Evolutionary conservation across 2,329 filamentous ascomycete species (phyloP).

Genomic region (Canariomyces notabilis): DNA sequence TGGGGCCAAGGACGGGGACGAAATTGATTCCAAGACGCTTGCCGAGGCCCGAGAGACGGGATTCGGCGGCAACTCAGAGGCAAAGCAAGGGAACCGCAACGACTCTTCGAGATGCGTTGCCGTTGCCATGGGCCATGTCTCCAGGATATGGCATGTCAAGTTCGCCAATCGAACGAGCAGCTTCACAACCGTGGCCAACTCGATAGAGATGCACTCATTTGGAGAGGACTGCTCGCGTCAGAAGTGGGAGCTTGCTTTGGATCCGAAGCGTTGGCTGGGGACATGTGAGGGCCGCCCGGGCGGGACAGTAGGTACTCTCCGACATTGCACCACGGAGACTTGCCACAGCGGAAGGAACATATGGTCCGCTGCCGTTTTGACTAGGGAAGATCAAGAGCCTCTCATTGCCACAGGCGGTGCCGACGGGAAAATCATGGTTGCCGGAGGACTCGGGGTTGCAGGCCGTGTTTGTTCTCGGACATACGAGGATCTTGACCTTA

Average conservation of each 20-base stretch:
- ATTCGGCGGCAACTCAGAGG: slow-evolving; percentile 46
- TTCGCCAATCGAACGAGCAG: slow-evolving; percentile 40
- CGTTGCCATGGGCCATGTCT: slow-evolving; percentile 77
- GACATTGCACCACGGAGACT: slow-evolving; percentile 51
- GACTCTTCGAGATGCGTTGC: slow-evolving; percentile 49
- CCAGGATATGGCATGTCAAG: slow-evolving; percentile 81
- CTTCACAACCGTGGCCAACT: background rate
- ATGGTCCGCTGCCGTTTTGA: slow-evolving; percentile 62
- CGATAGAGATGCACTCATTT: slow-evolving; percentile 57
- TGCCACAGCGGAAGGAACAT: slow-evolving; percentile 85
- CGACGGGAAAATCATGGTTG: slow-evolving; percentile 64
- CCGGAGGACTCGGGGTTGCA: background rate
- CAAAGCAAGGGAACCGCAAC: slow-evolving; percentile 25
- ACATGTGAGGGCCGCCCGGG: slow-evolving; percentile 1
- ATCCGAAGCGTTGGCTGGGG: slow-evolving; percentile 2
- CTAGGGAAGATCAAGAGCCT: slow-evolving; percentile 30
- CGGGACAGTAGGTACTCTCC: slow-evolving; percentile 33
- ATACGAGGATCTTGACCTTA: slow-evolving; percentile 18
- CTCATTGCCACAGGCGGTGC: slow-evolving; percentile 73
- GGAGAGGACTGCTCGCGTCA: slow-evolving; percentile 80
- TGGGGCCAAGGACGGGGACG: slow-evolving; percentile 28
- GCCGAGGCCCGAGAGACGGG: slow-evolving; percentile 53
- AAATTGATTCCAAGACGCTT: slow-evolving; percentile 23
- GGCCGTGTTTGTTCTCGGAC: background rate
- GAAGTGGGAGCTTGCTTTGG: slow-evolving; percentile 57